Evolutionary conservation across 768 basidiomycete genomes (phyloP), one percentile per base, ranked within the genome.

Genomic region (Rhodotorula taiwanensis): DNA sequence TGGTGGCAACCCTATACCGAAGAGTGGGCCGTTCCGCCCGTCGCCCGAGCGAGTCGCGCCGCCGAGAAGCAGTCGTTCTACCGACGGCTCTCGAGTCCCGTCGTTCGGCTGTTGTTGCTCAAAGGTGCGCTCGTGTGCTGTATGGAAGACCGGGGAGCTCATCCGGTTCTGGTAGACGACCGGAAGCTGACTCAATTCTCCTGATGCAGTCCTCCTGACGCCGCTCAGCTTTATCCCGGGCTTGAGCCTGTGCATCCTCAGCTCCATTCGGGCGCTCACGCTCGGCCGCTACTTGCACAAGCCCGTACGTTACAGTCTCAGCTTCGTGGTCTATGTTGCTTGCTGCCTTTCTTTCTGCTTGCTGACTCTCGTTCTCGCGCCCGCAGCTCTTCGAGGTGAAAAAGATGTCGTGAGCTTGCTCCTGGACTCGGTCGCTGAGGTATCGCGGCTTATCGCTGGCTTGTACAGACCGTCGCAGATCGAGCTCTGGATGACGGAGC

Each of bases 341-440:
- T n/a, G n/a, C n/a, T n/a, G n/a, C n/a, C n/a, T n/a, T n/a, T n/a
- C n/a, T n/a, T n/a, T n/a, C n/a, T n/a, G n/a, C n/a, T n/a, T n/a
- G n/a, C n/a, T n/a, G n/a, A n/a, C n/a, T n/a, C n/a, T n/a, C n/a
- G n/a, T n/a, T n/a, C n/a, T n/a, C n/a, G n/a, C n/a, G n/a, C n/a
- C n/a, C n/a, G n/a, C 58, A 70, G 50, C 79, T 77, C 61, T 79
- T 78, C 59, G 72, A 70, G n/a, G 64, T 70, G 14, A 79, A 79
- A 54, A 64, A 67, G 34, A 76, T 79, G 77, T 76, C 65, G 65
- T 76, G 10, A 2, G 41, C 2, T 16, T 20, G 16, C 4, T 20
- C 6, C 3, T 4, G 27, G 23, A n/a, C 28, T 33, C 27, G 3
- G 9, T 20, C 21, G 13, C 56, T 27, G 23, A 59, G 30, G 3